phyloP scores from a whole-genome alignment of 176 grass and related monocot genomes.

The Avena sativa region DNA sequence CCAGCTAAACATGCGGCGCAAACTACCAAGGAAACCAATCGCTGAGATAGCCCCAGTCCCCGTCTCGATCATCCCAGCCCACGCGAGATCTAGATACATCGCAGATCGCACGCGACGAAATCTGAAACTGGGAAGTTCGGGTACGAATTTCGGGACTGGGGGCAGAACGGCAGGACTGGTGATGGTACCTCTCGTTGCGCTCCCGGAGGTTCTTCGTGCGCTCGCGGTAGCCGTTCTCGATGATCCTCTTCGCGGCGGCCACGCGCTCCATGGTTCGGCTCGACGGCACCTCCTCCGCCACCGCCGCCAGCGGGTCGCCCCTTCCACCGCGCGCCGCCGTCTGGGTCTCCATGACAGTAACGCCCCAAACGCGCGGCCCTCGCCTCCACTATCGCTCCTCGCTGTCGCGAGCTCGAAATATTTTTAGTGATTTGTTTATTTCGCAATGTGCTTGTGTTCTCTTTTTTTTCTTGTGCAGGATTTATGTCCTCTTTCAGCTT shows the following conservation, averaged over 20 bases:
- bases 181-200: conserved; percentile 80
- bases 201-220: conserved; percentile 94
- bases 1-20: conserved; percentile 24
- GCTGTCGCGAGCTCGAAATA: conserved; percentile 27
- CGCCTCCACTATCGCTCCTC: conserved; percentile 10
- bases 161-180: not conserved
- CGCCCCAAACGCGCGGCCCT: conserved; percentile 23
- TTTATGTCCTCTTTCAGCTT: not conserved
- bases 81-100: conserved; percentile 29
- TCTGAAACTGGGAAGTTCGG: not conserved
- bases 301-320: conserved; percentile 53
- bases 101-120: not conserved
- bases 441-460: no score
- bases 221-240: conserved; percentile 98
- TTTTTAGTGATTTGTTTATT: not conserved
- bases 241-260: conserved; percentile 96
- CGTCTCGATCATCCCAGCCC: conserved; percentile 19
- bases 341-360: conserved; percentile 58
- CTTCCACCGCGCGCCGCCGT: not conserved
- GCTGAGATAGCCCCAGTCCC: not conserved
- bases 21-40: not conserved
- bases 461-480: no score
- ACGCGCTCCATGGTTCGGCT: conserved; percentile 97
- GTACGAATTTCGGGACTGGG: not conserved
- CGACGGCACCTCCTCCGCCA: conserved; percentile 56